These are phyloP conservation scores for Mycena amicta DNA, from an alignment of 768 basidiomycete species.

Conservation along the genomic window DNA sequence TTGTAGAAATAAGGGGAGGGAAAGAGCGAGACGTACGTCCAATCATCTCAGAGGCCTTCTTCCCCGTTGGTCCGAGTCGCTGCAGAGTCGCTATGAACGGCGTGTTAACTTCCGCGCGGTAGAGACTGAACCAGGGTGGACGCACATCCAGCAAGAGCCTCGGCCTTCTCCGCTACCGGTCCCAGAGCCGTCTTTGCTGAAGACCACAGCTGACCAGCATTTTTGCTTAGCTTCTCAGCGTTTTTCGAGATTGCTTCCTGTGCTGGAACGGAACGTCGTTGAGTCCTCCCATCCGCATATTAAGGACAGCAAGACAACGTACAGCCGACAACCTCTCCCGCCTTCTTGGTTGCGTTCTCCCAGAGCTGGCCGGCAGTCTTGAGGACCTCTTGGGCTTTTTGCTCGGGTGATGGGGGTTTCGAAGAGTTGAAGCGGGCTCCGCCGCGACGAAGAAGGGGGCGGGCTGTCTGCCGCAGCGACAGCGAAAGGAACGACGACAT, in stretches of 20 bases:
- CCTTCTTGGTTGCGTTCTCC: conserved; percentile 50
- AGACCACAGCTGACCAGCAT: conserved; percentile 20
- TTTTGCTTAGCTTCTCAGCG: conserved; percentile 20
- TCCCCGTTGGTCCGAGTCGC: conserved; percentile 48
- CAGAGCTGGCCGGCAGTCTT: conserved; percentile 57
- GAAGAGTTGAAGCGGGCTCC: conserved; percentile 44
- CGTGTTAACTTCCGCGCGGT: too few relatives aligned
- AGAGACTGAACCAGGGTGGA: conserved; percentile 9
- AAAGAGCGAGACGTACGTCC: conserved; percentile 35
- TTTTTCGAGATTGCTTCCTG: conserved; percentile 20
- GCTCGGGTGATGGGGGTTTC: conserved; percentile 55
- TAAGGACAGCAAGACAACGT: not conserved
- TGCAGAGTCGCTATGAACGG: conserved; percentile 6
- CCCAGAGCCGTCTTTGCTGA: conserved; percentile 34
- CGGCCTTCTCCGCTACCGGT: conserved; percentile 48
- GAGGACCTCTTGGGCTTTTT: conserved; percentile 73
- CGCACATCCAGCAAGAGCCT: conserved; percentile 49
- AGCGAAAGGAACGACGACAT: conserved; percentile 22
- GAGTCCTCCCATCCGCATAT: not conserved
- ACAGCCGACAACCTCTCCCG: conserved; percentile 44
- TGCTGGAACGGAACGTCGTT: not conserved
- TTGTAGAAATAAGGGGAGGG: not conserved
- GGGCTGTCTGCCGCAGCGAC: conserved; percentile 25
- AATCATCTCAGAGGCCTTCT: conserved; percentile 60
- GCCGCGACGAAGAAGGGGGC: conserved; percentile 33